Conservation (phyloP, 306 rosid genomes). For the Trifolium subterraneum region DNA sequence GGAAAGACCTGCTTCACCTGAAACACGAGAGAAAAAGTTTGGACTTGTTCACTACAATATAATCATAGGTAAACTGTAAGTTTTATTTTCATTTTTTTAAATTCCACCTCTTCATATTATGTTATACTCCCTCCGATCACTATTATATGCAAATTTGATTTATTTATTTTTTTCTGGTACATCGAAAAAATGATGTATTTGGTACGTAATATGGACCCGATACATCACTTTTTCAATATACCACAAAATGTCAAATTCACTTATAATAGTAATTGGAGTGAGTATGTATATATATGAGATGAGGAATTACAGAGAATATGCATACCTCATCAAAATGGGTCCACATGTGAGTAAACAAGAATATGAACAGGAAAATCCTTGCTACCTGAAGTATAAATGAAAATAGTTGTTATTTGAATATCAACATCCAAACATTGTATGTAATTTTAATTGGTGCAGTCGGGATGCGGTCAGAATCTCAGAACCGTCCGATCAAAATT, state of each 20-base stretch:
- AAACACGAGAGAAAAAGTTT: constrained; percentile 27
- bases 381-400: constrained; percentile 65
- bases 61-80: constrained; percentile 1
- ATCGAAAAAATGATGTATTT: too few species aligned
- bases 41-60: constrained; percentile 15
- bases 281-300: too few species aligned
- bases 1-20: constrained; percentile 73
- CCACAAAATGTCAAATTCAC: too few species aligned
- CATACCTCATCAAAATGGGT: constrained; percentile 81
- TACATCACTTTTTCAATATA: too few species aligned
- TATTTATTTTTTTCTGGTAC: too few species aligned
- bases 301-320: constrained; percentile 35
- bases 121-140: too few species aligned
- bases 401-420: neutral
- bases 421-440: neutral
- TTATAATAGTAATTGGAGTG: too few species aligned
- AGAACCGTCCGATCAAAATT: too few species aligned
- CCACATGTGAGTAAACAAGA: constrained; percentile 70
- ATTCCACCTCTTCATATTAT: too few species aligned
- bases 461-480: too few species aligned
- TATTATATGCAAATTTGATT: too few species aligned
- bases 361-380: constrained; percentile 77
- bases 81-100: neutral
- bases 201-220: too few species aligned
- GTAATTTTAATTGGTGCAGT: neutral